A percentile compares a stretch with the other conserved stretches of the same genome.
Evolutionary conservation across 352 stramenopile species (phyloP).

Genomic region (Peronospora destructor): DNA sequence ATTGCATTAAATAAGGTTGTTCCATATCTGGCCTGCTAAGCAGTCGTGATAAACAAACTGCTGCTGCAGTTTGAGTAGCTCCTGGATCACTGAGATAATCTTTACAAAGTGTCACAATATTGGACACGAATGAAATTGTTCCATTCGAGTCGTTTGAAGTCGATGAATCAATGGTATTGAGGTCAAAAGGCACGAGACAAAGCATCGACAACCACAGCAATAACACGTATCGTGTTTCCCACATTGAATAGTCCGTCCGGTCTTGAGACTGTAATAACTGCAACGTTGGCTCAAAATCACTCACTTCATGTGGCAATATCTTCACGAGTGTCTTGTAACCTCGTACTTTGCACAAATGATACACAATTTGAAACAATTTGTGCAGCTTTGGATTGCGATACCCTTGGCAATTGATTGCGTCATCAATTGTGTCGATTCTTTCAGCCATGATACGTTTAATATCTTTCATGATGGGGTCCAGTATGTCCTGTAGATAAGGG

Average conservation of each 20-base stretch:
- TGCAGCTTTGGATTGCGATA: constrained; percentile 72
- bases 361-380: constrained; percentile 88
- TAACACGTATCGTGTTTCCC: constrained; percentile 82
- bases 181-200: constrained; percentile 96
- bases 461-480: constrained; percentile 59
- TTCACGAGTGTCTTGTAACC: constrained; percentile 95
- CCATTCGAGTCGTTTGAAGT: constrained; percentile 14
- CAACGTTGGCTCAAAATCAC: constrained; percentile 93
- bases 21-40: constrained; percentile 95
- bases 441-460: constrained; percentile 53
- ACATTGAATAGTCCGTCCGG: constrained; percentile 57
- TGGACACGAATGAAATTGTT: constrained; percentile 60
- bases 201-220: constrained; percentile 98
- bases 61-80: constrained; percentile 87
- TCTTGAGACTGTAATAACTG: constrained; percentile 86
- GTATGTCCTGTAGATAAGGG: constrained; percentile 66
- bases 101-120: constrained; percentile 81
- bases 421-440: constrained; percentile 17
- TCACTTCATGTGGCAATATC: constrained; percentile 92
- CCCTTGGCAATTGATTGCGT: constrained; percentile 58
- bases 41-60: constrained; percentile 91
- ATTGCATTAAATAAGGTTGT: constrained; percentile 78
- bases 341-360: constrained; percentile 94
- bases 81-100: constrained; percentile 78
- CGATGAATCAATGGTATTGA: constrained; percentile 93